phyloP scores from a whole-genome alignment of 495 filamentous ascomycete species.

The Entonaema liquescens region DNA sequence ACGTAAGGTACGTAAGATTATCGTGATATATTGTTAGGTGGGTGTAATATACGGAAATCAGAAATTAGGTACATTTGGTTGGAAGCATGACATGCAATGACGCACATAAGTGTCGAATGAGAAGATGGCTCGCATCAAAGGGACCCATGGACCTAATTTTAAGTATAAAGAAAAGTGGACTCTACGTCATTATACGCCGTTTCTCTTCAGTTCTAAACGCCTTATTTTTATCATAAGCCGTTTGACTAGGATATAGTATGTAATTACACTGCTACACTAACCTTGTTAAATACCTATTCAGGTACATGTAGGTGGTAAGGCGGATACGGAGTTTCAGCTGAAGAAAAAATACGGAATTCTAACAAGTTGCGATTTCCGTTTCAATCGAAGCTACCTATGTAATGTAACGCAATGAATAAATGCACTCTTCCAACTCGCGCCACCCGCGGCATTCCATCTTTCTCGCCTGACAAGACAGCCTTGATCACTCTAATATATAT shows the following conservation, averaged over 20 bases:
- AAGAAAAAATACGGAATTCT: background rate
- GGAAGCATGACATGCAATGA: constrained; percentile 16
- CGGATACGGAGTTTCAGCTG: background rate
- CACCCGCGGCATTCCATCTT: constrained; percentile 13
- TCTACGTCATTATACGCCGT: constrained; percentile 4
- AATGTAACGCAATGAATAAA: background rate
- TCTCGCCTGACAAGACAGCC: background rate
- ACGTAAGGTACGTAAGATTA: too few relatives aligned
- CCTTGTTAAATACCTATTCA: too few relatives aligned
- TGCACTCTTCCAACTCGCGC: constrained; percentile 2
- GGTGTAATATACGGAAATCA: background rate
- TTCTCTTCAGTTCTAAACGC: constrained; percentile 1
- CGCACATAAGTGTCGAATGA: constrained; percentile 12
- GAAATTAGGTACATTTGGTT: background rate
- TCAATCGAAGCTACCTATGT: background rate
- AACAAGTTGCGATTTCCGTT: background rate
- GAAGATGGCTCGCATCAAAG: background rate
- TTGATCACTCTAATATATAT: background rate
- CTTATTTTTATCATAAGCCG: background rate
- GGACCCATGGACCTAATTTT: background rate
- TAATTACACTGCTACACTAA: background rate
- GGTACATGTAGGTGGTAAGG: background rate
- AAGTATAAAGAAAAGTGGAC: background rate
- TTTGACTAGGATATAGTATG: background rate
- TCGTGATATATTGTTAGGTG: background rate